Percentiles rank a stretch among this genome's conserved stretches.
These are phyloP conservation scores for Malus hybrid DNA, from an alignment of 331 rosid species.

Conservation along the genomic window DNA sequence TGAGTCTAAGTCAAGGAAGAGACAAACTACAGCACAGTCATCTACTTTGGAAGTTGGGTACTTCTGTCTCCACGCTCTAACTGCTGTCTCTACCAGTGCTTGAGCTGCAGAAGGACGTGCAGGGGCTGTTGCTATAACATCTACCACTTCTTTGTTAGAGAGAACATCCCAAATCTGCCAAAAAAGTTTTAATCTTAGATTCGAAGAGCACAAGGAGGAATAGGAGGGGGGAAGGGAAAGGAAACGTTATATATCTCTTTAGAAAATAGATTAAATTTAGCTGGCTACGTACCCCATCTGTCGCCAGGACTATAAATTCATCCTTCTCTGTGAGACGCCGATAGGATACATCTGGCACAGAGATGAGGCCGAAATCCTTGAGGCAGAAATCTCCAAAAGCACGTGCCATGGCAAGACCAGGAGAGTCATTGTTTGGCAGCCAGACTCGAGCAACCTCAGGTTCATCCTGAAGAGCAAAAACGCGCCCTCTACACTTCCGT, in stretches of 20 bases:
- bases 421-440: conserved; percentile 91
- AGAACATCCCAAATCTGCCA: conserved; percentile 95
- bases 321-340: conserved; percentile 63
- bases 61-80: conserved; percentile 71
- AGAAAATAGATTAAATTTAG: neutral
- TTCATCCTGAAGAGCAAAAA: conserved; percentile 92
- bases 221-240: neutral
- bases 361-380: conserved; percentile 91
- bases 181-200: neutral
- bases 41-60: conserved; percentile 95
- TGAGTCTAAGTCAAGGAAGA: conserved; percentile 53
- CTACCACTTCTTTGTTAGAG: conserved; percentile 90
- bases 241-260: neutral
- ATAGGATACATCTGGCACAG: conserved; percentile 84
- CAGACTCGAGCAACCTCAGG: conserved; percentile 97
- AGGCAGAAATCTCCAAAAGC: conserved; percentile 99
- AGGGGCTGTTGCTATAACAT: conserved; percentile 70
- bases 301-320: conserved; percentile 82
- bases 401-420: conserved; percentile 99
- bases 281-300: conserved; percentile 74
- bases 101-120: conserved; percentile 65
- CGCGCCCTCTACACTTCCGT: conserved; percentile 83
- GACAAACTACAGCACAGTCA: conserved; percentile 94
- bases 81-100: conserved; percentile 78
- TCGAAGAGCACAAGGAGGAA: neutral